Base-by-base conservation (phyloP, 164 flowering plant genomes). In the Kalanchoe fedtschenkoi region DNA sequence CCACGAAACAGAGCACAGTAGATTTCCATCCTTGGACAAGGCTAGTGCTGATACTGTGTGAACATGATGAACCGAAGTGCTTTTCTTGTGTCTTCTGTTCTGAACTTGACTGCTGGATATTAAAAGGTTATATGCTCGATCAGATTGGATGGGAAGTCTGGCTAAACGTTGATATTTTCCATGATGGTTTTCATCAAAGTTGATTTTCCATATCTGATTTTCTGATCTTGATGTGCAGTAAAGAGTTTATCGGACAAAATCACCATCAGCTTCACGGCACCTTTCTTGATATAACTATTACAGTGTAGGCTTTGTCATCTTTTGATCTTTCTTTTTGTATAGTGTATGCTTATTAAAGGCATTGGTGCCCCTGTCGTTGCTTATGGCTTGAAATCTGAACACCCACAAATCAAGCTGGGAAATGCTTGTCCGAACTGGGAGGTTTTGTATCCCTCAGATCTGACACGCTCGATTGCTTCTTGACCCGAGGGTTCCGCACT, bases 1-100 rank as follows among this genome's bases (percentile, higher is more conserved):
- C 98, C 98, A 92, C 0, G 98, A 92, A 34, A 74, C 93, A 0
- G 98, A 89, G 76, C 88, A 92, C 6, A 92, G 82, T 21, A 80
- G 72, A 34, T 84, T 60, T 41, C 67, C 82, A 43, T 88, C 91
- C 4, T 19, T 53, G 10, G 96, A 79, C 15, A 88, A 17, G 54
- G 86, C 91, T 0, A 92, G 79, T 1, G 80, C 91, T 2, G 98
- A 88, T 3, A 92, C 83, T 0, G 91, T 67, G 72, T 92, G 96
- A 0, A 75, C 83, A 44, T 92, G 98, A 62, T 86, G 86, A 17
- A 88, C 88, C 98, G 96, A 92, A 5, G 88, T 84, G 65, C 74
- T 68, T 58, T 66, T 89, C 70, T 82, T 82, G 82, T 89, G 91
- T 33, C 96, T 69, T 10, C 91, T 72, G 24, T 86, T 72, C 53